phyloP scores from a whole-genome alignment of 2,329 filamentous ascomycete species.

The Sclerotinia minor region DNA sequence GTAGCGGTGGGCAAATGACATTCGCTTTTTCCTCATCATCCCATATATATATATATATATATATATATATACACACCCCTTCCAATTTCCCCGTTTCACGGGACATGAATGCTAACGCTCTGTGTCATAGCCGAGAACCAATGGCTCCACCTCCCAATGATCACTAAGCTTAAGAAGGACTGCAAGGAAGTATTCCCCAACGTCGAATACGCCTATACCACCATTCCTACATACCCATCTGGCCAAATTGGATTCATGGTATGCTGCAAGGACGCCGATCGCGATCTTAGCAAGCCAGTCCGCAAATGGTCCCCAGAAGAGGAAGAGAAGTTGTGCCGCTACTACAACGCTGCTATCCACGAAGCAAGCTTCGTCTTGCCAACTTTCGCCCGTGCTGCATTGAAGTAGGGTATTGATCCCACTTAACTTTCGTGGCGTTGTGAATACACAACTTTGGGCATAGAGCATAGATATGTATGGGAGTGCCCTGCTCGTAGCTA shows the following conservation, averaged over 20 bases:
- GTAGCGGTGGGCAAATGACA: slow-evolving; percentile 22
- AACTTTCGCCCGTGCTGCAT: slow-evolving; percentile 82
- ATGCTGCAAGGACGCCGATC: slow-evolving; percentile 88
- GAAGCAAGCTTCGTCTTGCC: slow-evolving; percentile 91
- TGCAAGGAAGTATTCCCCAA: slow-evolving; percentile 97
- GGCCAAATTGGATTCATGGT: slow-evolving; percentile 99
- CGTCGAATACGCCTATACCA: slow-evolving; percentile 98
- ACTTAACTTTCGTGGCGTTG: neutral
- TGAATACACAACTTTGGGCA: neutral
- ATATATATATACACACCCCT: neutral
- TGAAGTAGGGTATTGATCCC: slow-evolving; percentile 48
- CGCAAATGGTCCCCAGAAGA: slow-evolving; percentile 81
- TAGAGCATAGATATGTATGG: neutral
- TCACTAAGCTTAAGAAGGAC: slow-evolving; percentile 92
- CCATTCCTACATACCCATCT: slow-evolving; percentile 97
- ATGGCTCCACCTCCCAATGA: slow-evolving; percentile 95
- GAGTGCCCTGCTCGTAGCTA: neutral
- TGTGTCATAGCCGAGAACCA: slow-evolving; percentile 82
- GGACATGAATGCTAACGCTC: slow-evolving; percentile 25
- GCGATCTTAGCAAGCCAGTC: slow-evolving; percentile 81
- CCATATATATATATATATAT: neutral
- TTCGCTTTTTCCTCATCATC: slow-evolving; percentile 19
- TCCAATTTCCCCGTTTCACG: slow-evolving; percentile 26
- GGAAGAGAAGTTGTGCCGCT: slow-evolving; percentile 88
- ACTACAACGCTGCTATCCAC: slow-evolving; percentile 98